A percentile compares a stretch with the other conserved stretches of the same genome.
phyloP scores from a whole-genome alignment of 1,284 basidiomycete species.

The Ustilago xerochloae region DNA sequence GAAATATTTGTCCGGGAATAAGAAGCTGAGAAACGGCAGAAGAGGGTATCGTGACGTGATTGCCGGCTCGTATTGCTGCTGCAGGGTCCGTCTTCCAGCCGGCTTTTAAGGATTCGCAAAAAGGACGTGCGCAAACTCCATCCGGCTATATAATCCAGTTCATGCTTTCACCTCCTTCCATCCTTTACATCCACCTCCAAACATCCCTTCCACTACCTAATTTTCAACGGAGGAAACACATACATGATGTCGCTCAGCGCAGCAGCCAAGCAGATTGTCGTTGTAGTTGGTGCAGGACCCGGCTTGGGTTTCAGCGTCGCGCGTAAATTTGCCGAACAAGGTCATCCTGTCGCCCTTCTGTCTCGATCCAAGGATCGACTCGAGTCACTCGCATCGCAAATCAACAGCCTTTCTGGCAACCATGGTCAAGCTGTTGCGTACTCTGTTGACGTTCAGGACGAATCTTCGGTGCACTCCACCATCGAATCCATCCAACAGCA shows the following conservation, averaged over 20 bases:
- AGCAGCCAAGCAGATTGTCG: constrained; percentile 43
- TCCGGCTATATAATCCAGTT: constrained; percentile 24
- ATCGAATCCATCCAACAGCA: constrained; percentile 31
- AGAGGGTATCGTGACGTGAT: constrained; percentile 4
- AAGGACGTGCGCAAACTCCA: constrained; percentile 1
- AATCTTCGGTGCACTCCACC: constrained; percentile 19
- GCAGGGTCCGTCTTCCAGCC: constrained; percentile 10
- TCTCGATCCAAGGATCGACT: constrained; percentile 36
- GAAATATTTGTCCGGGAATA: constrained; percentile 12
- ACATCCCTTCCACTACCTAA: neutral
- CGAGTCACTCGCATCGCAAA: constrained; percentile 35
- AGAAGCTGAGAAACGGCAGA: neutral
- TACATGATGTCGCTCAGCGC: constrained; percentile 4
- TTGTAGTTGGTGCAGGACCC: constrained; percentile 37
- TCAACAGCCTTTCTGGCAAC: constrained; percentile 18
- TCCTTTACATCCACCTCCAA: neutral
- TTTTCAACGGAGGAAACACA: neutral
- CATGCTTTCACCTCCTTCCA: neutral
- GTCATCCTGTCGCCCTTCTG: constrained; percentile 48
- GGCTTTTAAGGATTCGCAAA: neutral
- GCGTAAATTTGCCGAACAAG: constrained; percentile 33
- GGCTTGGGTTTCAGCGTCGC: constrained; percentile 42
- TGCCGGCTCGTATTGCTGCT: too few relatives aligned
- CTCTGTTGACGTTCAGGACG: constrained; percentile 37
- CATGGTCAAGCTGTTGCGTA: constrained; percentile 33